phyloP scores from a whole-genome alignment of 2,329 filamentous ascomycete genomes.

The Calonectria ilicicola region DNA sequence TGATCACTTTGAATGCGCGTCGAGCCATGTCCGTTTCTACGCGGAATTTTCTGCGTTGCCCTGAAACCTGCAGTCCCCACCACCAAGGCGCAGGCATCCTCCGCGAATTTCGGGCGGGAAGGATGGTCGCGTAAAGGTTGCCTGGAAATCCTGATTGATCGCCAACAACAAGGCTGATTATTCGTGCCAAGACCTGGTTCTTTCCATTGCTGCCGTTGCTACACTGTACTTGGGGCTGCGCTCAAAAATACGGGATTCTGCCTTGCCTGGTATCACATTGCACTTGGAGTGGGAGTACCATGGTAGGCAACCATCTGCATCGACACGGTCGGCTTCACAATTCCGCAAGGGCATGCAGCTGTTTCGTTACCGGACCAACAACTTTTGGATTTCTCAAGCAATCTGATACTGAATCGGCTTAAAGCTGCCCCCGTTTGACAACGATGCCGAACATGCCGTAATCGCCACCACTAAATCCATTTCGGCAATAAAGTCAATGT shows the following conservation, averaged over 20 bases:
- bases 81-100: background rate
- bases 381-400: background rate
- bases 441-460: conserved; percentile 2
- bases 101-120: background rate
- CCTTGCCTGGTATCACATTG: background rate
- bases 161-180: background rate
- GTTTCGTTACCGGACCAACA: background rate
- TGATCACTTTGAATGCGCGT: background rate
- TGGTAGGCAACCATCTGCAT: background rate
- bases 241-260: background rate
- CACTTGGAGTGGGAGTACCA: background rate
- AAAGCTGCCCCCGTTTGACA: conserved; percentile 3
- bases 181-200: background rate
- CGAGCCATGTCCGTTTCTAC: background rate
- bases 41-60: background rate
- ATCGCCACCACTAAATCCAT: conserved; percentile 9
- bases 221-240: too few relatives aligned
- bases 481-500: conserved; percentile 1
- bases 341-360: background rate
- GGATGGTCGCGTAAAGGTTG: background rate
- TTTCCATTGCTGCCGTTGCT: background rate
- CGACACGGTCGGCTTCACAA: background rate
- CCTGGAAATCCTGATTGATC: background rate
- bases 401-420: conserved; percentile 12
- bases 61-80: background rate